These are phyloP conservation scores for Aspergillus sp. DNA, from an alignment of 2,329 filamentous ascomycete species.

Conservation along the genomic window DNA sequence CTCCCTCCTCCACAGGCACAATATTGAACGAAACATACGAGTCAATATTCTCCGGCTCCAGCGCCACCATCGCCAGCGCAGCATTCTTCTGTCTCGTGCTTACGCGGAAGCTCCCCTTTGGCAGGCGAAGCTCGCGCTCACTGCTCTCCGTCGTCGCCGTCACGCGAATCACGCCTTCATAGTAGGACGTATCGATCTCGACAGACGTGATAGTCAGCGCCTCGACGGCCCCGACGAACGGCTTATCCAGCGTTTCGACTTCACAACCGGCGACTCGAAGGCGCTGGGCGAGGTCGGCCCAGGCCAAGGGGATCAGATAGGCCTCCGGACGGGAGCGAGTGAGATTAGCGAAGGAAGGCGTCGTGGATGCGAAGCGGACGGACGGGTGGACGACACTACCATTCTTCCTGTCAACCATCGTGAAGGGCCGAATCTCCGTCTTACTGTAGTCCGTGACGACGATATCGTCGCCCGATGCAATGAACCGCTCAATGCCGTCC, in stretches of 20 bases:
- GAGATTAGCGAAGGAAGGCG: conserved; percentile 1
- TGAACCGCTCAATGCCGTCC: conserved; percentile 1
- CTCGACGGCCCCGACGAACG: conserved; percentile 2
- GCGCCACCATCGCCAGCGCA: conserved; percentile 6
- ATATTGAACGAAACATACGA: conserved; percentile 11
- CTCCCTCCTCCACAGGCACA: conserved; percentile 1
- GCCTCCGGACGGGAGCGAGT: conserved; percentile 6
- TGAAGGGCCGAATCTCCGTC: neutral
- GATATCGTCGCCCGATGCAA: neutral
- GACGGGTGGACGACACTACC: conserved; percentile 4
- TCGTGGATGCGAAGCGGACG: conserved; percentile 9
- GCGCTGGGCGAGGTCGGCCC: neutral
- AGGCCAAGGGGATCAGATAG: conserved; percentile 5
- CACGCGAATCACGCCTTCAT: conserved; percentile 6
- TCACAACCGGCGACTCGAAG: neutral
- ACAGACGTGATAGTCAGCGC: conserved; percentile 1
- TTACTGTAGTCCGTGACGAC: conserved; percentile 3
- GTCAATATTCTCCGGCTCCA: conserved; percentile 11
- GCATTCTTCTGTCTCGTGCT: conserved; percentile 7
- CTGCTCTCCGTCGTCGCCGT: conserved; percentile 1
- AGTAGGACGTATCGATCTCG: conserved; percentile 1
- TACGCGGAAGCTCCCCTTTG: conserved; percentile 3
- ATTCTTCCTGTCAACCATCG: conserved; percentile 1
- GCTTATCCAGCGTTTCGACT: conserved; percentile 1
- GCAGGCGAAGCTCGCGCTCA: neutral